Base-by-base conservation (phyloP, 352 stramenopile genomes). In the Globisporangium acanthophoron region DNA sequence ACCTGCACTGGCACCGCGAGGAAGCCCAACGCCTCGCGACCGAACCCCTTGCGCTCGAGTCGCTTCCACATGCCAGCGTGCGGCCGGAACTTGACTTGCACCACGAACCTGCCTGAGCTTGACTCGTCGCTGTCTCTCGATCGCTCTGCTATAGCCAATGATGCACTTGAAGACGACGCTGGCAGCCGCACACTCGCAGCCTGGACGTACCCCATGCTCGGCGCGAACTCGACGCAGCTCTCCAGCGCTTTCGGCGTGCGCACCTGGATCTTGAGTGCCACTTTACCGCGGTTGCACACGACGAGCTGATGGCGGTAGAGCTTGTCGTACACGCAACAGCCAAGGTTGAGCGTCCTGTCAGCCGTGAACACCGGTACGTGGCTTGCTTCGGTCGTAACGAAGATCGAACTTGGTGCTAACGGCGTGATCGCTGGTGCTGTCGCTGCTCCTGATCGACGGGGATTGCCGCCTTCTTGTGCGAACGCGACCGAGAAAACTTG, bases 141-240 rank as follows among this genome's bases (percentile, higher is more conserved):
- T 6, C 27, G 43, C 11, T 20, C 45, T 21, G 9, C 12, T 37
- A 40, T 13, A 33, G 11, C 33, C 16, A 31, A 31, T 8, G 29
- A 16, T 1, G 37, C 24, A 9, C 12, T 40, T 45, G 49, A 35
- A 41, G 24, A 16, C 33, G 27, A 27, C 9, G 49, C 40, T 0
- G 49, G 18, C 24, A 27, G 24, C 1, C 16, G 49, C 18, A 44
- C 37, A 37, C 51, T 47, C 21, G 66, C 60, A 5, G 54, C 74
- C 54, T 98, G 90, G 0, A 96, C 79, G 60, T 89, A 97, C 3
- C 87, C 87, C 59, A 96, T 92, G 52, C 73, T 76, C 0, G 92
- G 92, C 16, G 81, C 65, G 51, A 97, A 94, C 54, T 96, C 86
- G 12, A 97, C 47, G 44, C 64, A 81, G 1, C 74, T 68, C 16